phyloP scores from a whole-genome alignment of 805 yeast species.

The Candida easanensis region DNA sequence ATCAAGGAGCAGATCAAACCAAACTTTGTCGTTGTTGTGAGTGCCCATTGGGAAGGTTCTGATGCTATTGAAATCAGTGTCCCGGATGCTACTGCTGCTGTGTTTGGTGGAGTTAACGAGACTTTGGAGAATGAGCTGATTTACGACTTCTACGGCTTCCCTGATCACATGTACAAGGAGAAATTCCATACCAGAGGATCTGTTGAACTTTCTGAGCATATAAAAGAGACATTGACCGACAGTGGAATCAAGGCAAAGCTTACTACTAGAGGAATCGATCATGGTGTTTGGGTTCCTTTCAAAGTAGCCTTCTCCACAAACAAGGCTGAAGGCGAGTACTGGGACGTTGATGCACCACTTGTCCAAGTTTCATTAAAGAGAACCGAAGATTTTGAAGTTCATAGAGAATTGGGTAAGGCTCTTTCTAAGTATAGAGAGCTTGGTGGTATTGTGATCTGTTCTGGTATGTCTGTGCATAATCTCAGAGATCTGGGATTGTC shows the following conservation, averaged over 20 bases:
- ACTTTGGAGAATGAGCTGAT: conserved; percentile 49
- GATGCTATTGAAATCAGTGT: conserved; percentile 48
- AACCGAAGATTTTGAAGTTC: conserved; percentile 40
- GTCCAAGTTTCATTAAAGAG: conserved; percentile 38
- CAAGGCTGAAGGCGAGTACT: conserved; percentile 21
- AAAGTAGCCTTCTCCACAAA: conserved; percentile 60
- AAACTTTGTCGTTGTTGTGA: conserved; percentile 59
- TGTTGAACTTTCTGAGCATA: conserved; percentile 39
- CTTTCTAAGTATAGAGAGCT: conserved; percentile 49
- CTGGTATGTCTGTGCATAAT: conserved; percentile 84
- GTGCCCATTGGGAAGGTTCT: conserved; percentile 76
- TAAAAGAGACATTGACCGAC: conserved; percentile 38
- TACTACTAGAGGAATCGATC: conserved; percentile 69
- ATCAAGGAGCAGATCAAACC: conserved; percentile 55
- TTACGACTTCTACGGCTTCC: conserved; percentile 78
- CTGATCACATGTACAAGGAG: conserved; percentile 58
- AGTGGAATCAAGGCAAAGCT: conserved; percentile 44
- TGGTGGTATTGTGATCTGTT: conserved; percentile 53
- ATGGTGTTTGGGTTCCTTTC: conserved; percentile 81
- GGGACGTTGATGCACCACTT: conserved; percentile 36
- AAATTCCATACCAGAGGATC: conserved; percentile 54
- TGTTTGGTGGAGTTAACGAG: background rate
- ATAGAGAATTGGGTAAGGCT: conserved; percentile 53
- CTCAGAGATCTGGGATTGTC: conserved; percentile 49
- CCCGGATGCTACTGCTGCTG: conserved; percentile 28